Base-by-base conservation (phyloP, 164 flowering plant species). In the Stephania cephalantha region DNA sequence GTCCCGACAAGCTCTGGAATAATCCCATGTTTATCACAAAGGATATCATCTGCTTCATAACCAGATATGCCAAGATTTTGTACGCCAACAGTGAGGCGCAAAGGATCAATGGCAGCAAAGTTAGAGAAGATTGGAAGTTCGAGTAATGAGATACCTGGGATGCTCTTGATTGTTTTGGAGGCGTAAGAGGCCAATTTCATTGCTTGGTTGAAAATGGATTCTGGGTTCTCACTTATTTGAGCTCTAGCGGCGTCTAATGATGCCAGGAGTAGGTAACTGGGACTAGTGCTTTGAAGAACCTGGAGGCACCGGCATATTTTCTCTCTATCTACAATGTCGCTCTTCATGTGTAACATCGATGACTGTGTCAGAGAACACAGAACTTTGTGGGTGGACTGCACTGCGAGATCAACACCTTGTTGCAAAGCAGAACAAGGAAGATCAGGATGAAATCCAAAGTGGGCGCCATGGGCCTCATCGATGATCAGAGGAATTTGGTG, bases 401-500 rank as follows among this genome's bases (percentile, higher is more conserved):
- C 83, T 3, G 77, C 85, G 11, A 87, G 75, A 73, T 87, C 90
- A 11, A 85, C 87, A 64, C 87, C 88, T 82, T 86, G 88, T 72
- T 82, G 71, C 11, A 87, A 86, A 46, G 88, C 85, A 13, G 88
- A 80, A 46, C n/a, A 45, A 17, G 90, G 90, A 31, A 87, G 82
- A 45, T 65, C 69, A 15, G 53, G 74, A 74, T 87, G 88, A 79
- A 87, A 85, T 63, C 83, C 84, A 52, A 87, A 85, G 72, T 87
- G 88, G 13, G 88, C 88, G 29, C 88, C 90, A 79, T 86, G 87
- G 10, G 88, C 90, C 80, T 87, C 90, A 68, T 87, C 88, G 31
- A 86, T 86, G 73, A 87, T 85, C 31, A 87, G 2, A 3, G 90
- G 88, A 68, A 87, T 81, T 18, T 81, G 80, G 46, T 73, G 68